phyloP scores from a whole-genome alignment of 78 protist genomes.

The Dictyostelium firmibasis region DNA sequence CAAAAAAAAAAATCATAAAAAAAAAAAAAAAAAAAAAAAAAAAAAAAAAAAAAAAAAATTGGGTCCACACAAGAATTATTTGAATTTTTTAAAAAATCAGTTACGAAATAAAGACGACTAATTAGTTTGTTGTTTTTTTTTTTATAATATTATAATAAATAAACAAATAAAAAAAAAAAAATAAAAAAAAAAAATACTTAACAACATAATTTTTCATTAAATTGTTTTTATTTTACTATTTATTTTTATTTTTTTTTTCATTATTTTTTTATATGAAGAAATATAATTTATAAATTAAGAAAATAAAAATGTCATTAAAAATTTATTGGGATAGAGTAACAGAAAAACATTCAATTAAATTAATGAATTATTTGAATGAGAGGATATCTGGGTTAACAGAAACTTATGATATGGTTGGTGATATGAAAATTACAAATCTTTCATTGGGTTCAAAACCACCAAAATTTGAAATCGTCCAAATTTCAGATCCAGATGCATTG shows the following conservation, averaged over 20 bases:
- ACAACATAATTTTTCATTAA: neutral
- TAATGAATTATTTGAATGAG: conserved; percentile 42
- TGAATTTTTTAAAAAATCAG: neutral
- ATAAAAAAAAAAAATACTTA: neutral
- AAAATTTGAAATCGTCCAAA: conserved; percentile 18
- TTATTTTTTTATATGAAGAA: no score
- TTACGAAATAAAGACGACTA: neutral
- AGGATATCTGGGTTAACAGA: conserved; percentile 1
- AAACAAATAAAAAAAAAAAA: neutral
- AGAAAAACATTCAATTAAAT: conserved; percentile 27
- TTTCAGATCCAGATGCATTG: conserved; percentile 57
- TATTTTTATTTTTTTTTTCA: neutral
- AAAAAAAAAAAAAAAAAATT: neutral
- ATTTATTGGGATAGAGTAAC: conserved; percentile 74
- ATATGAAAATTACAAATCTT: conserved; percentile 23
- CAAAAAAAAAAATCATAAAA: neutral
- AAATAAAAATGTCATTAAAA: conserved; percentile 32
- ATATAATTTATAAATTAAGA: no score
- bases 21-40: neutral
- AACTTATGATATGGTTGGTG: conserved; percentile 54
- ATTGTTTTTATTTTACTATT: no score
- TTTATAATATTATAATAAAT: neutral
- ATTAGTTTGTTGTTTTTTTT: neutral
- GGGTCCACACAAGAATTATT: neutral
- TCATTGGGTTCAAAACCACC: conserved; percentile 67